These are phyloP conservation scores for Diversispora epigaea DNA, from an alignment of 192 early-diverging fungal species.

Conservation along the genomic window DNA sequence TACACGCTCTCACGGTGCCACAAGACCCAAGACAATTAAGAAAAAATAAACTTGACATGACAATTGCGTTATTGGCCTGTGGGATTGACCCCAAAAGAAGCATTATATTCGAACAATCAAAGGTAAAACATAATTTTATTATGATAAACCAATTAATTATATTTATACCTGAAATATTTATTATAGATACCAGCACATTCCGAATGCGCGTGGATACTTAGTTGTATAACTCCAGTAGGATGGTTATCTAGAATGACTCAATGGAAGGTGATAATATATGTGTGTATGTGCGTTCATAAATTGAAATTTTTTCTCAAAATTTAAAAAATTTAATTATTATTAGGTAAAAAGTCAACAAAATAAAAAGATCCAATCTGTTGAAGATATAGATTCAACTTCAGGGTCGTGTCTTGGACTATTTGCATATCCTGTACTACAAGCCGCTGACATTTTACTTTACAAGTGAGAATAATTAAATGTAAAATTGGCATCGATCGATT, in stretches of 20 bases:
- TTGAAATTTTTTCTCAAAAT: not conserved
- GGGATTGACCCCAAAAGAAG: slow-evolving; percentile 74
- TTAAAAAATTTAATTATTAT: not conserved
- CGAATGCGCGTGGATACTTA: slow-evolving; percentile 83
- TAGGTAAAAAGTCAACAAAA: slow-evolving; percentile 48
- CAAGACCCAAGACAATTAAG: slow-evolving; percentile 66
- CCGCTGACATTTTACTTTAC: slow-evolving; percentile 90
- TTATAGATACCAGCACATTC: slow-evolving; percentile 64
- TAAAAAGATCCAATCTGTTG: slow-evolving; percentile 43
- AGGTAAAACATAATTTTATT: not conserved
- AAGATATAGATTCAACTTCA: slow-evolving; percentile 43
- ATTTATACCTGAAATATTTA: no score
- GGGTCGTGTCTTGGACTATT: slow-evolving; percentile 76
- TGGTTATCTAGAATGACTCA: slow-evolving; percentile 96
- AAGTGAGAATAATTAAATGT: slow-evolving; percentile 42
- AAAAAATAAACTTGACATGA: slow-evolving; percentile 70
- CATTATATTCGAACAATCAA: slow-evolving; percentile 83
- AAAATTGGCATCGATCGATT: not conserved
- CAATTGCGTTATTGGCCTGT: slow-evolving; percentile 75
- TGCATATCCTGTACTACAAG: slow-evolving; percentile 89
- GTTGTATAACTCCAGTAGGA: slow-evolving; percentile 81
- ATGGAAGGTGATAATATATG: slow-evolving; percentile 68
- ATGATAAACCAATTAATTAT: no score
- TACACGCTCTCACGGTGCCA: slow-evolving; percentile 84
- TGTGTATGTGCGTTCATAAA: not conserved